These are phyloP conservation scores for Candida dubliniensis DNA, from an alignment of 1,139 yeast species.

Conservation along the genomic window DNA sequence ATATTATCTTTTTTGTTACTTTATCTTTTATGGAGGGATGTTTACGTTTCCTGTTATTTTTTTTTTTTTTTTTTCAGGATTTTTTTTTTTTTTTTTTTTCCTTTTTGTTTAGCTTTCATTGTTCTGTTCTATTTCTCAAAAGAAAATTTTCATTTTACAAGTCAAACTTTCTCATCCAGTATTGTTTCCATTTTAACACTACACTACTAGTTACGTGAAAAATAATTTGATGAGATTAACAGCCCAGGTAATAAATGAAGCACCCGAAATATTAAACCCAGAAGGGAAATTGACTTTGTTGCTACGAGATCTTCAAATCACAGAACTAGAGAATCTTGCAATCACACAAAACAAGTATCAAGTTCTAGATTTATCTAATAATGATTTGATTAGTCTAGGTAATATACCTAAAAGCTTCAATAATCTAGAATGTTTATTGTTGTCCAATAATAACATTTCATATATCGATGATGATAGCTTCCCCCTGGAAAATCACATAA, in stretches of 20 bases:
- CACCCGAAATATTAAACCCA: constrained; percentile 38
- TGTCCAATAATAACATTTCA: constrained; percentile 57
- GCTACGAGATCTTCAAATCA: constrained; percentile 34
- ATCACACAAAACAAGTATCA: constrained; percentile 39
- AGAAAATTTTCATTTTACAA: too few relatives aligned
- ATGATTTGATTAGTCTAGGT: constrained; percentile 55
- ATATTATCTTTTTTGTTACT: not conserved
- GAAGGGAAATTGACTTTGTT: constrained; percentile 36
- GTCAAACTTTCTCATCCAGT: constrained; percentile 1
- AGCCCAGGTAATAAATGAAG: constrained; percentile 30
- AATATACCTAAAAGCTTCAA: constrained; percentile 46
- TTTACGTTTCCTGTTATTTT: not conserved
- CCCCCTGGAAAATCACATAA: constrained; percentile 30
- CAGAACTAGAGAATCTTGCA: constrained; percentile 37
- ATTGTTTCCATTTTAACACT: not conserved
- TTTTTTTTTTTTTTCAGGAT: not conserved
- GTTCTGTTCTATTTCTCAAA: not conserved
- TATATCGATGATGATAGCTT: constrained; percentile 18
- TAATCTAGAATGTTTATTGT: constrained; percentile 50
- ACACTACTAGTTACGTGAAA: not conserved
- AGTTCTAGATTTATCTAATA: constrained; percentile 67
- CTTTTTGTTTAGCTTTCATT: too few relatives aligned
- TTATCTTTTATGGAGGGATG: not conserved
- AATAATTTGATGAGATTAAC: constrained; percentile 35
- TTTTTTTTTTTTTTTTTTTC: not conserved